Evolutionary conservation across 192 early-diverging fungal genomes (phyloP).

Genomic region (Coemansia reversa): DNA sequence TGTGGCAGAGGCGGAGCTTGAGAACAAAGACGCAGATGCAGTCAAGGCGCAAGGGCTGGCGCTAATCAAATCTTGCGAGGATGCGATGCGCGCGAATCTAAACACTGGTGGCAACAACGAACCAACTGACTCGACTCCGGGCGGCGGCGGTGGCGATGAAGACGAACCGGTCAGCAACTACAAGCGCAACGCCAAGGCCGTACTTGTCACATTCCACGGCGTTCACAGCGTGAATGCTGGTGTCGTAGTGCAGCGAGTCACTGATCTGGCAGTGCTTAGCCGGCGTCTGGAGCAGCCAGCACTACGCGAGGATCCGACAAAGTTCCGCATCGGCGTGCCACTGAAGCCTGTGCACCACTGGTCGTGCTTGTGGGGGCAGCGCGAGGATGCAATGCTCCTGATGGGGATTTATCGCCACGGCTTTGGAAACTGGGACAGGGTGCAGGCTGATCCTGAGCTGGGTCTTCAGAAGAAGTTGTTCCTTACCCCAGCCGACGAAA

Average conservation of each 20-base stretch:
- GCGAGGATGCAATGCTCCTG: slow-evolving; percentile 94
- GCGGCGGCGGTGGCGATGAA: slow-evolving; percentile 35
- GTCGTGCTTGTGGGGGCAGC: slow-evolving; percentile 81
- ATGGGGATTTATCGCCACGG: slow-evolving; percentile 94
- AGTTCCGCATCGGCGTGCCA: slow-evolving; percentile 77
- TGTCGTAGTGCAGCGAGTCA: slow-evolving; percentile 69
- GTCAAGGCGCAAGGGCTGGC: slow-evolving; percentile 49
- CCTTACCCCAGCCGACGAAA: slow-evolving; percentile 56
- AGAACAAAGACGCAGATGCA: slow-evolving; percentile 59
- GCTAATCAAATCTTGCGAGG: slow-evolving; percentile 58
- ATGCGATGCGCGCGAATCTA: slow-evolving; percentile 54
- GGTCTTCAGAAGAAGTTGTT: slow-evolving; percentile 87
- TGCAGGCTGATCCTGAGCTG: slow-evolving; percentile 78
- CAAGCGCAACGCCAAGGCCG: slow-evolving; percentile 67
- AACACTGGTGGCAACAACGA: slow-evolving; percentile 27
- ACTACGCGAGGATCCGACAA: slow-evolving; percentile 55
- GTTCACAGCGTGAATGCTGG: slow-evolving; percentile 85
- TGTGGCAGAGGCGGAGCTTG: slow-evolving; percentile 77
- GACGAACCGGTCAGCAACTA: slow-evolving; percentile 48
- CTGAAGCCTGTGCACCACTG: slow-evolving; percentile 85
- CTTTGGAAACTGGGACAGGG: slow-evolving; percentile 86
- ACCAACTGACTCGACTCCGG: slow-evolving; percentile 21
- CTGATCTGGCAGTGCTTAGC: slow-evolving; percentile 70
- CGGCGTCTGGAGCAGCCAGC: slow-evolving; percentile 57
- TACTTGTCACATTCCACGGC: slow-evolving; percentile 73